Evolutionary conservation across 192 early-diverging fungal species (phyloP).

Genomic region (Coemansia guatemalensis): DNA sequence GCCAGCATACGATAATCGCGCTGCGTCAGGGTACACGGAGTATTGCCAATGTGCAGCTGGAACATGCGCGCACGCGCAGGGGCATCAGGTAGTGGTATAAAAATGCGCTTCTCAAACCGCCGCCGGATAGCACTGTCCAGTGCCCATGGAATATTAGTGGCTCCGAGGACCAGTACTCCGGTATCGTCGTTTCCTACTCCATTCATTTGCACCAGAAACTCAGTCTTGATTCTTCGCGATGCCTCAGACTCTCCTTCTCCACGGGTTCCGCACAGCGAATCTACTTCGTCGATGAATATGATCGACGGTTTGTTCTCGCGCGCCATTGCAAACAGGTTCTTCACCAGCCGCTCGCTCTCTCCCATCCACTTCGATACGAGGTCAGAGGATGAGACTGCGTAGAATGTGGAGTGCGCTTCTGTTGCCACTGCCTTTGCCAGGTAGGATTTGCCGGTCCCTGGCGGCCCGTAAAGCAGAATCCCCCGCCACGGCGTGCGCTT

Average conservation of each 20-base stretch:
- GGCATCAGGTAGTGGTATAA: slow-evolving; percentile 92
- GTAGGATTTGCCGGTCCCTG: slow-evolving; percentile 97
- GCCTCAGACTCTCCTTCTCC: slow-evolving; percentile 99
- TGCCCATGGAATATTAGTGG: slow-evolving; percentile 97
- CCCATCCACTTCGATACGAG: slow-evolving; percentile 99
- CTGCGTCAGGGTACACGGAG: slow-evolving; percentile 74
- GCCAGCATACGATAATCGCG: slow-evolving; percentile 77
- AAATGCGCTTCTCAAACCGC: slow-evolving; percentile 97
- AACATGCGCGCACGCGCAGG: slow-evolving; percentile 90
- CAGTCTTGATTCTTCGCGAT: slow-evolving; percentile 93
- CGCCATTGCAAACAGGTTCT: slow-evolving; percentile 92
- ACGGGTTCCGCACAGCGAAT: slow-evolving; percentile 90
- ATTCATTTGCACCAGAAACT: slow-evolving; percentile 99
- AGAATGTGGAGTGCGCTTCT: slow-evolving; percentile 94
- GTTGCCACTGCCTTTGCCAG: slow-evolving; percentile 98
- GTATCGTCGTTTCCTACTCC: slow-evolving; percentile 95
- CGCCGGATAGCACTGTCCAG: slow-evolving; percentile 91
- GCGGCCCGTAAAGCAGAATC: slow-evolving; percentile 95
- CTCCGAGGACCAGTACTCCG: slow-evolving; percentile 93
- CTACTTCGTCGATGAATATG: slow-evolving; percentile 99
- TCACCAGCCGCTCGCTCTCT: slow-evolving; percentile 92
- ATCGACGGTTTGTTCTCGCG: slow-evolving; percentile 91
- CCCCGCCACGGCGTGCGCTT: slow-evolving; percentile 97
- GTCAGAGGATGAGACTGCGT: slow-evolving; percentile 96
- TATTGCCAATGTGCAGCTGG: slow-evolving; percentile 88